These are phyloP conservation scores for Tetrahymena malaccensis DNA, from an alignment of 73 alveolate species.

Conservation along the genomic window DNA sequence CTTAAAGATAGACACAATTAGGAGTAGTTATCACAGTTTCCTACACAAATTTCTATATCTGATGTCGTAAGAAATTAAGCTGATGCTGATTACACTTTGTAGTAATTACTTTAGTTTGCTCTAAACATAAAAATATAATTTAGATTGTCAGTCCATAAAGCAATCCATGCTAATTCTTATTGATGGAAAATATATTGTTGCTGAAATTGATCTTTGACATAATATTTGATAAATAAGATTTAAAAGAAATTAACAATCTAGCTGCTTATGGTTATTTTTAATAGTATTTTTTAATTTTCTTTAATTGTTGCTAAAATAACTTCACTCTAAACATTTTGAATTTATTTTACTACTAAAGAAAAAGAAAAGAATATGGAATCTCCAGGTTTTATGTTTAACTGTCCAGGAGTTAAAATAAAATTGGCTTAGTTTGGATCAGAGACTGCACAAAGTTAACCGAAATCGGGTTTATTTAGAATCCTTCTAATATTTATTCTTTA, in stretches of 20 bases:
- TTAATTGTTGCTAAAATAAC: not conserved
- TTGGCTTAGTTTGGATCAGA: not conserved
- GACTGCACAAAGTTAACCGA: not conserved
- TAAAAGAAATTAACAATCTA: not conserved
- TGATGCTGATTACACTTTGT: not conserved
- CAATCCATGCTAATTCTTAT: not conserved
- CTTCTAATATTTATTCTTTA: not conserved
- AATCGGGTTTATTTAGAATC: not conserved
- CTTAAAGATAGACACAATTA: not conserved
- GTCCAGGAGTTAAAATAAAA: not conserved
- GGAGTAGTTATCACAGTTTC: not conserved
- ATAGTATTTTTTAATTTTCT: not conserved
- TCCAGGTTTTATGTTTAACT: not conserved
- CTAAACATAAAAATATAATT: not conserved
- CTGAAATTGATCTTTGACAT: not conserved
- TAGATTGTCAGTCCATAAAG: not conserved
- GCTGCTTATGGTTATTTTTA: not conserved
- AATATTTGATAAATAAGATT: no score
- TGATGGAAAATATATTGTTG: no score
- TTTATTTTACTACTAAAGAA: not conserved
- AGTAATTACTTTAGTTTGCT: not conserved
- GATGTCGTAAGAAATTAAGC: not conserved
- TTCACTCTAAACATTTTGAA: not conserved
- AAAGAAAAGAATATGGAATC: not conserved
- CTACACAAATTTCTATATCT: not conserved